Base-by-base conservation (phyloP, 1,139 yeast genomes). In the Zygosaccharomyces sapae region DNA sequence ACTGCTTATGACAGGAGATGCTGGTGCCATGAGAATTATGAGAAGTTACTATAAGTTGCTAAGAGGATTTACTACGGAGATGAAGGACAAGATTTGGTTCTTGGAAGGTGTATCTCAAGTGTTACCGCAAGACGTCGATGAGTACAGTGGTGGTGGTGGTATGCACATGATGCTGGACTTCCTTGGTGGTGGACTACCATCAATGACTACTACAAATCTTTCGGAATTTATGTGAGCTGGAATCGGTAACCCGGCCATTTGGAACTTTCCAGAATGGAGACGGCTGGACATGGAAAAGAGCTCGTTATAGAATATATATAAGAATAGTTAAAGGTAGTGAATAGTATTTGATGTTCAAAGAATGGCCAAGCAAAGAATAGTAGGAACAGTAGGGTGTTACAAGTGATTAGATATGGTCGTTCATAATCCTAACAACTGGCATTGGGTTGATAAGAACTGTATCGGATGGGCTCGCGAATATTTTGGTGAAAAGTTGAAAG, bases 381-480 rank as follows among this genome's bases (percentile, higher is more conserved):
- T n/a, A n/a, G n/a, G n/a, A 10, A 8, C 10, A 27, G 5, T 1
- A 4, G 22, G 12, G 22, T 39, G 24, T 29, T n/a, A 10, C 9
- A n/a, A n/a, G 10, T 27, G 3, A n/a, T 30, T 27, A 33, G 59
- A 46, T 46, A 82, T 82, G 88, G 88, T 80, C 44, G 80, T 83
- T 38, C 81, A 81, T 63, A 83, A 83, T 70, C 88, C 88, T 39
- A 82, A 83, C 67, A 83, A 83, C 67, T 83, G 88, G 98, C 98
- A 92, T 75, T 92, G 98, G 98, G 97, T 92, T 54, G 97, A 92
- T 70, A 92, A 92, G 69, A 92, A 92, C 75, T 92, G 98, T 70
- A 77, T 90, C 51, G 82, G 79, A 54, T 92, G 98, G 98, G 76
- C 96, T 10, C 79, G 81, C 53, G 76, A 77, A 40, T 92, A 90